These are phyloP conservation scores for Yamadazyma endophytica DNA, from an alignment of 805 yeast species.

Conservation along the genomic window DNA sequence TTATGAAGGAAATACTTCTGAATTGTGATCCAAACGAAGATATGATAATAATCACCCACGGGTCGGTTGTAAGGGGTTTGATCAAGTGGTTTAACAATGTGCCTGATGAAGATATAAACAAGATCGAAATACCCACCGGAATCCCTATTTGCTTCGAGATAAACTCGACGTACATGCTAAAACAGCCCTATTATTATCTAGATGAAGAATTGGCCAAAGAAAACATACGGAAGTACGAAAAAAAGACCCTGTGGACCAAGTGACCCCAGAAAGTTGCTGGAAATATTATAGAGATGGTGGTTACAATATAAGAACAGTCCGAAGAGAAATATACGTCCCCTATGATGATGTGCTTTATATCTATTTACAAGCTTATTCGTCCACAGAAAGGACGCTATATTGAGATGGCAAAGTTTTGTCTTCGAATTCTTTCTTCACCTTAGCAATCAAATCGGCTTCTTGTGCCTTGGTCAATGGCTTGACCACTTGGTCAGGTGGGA, in stretches of 20 bases:
- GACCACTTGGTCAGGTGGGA: conserved; percentile 76
- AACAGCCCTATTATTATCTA: conserved; percentile 33
- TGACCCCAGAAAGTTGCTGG: background rate
- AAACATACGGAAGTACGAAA: conserved; percentile 35
- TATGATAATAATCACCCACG: conserved; percentile 40
- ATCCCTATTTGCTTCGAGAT: conserved; percentile 41
- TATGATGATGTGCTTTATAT: too few species aligned
- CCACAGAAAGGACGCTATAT: conserved; percentile 40
- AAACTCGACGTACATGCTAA: conserved; percentile 22
- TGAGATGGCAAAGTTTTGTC: conserved; percentile 57
- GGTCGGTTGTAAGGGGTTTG: conserved; percentile 38
- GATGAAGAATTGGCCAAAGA: conserved; percentile 36
- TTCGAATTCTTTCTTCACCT: conserved; percentile 52
- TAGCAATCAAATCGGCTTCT: conserved; percentile 47
- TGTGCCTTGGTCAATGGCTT: conserved; percentile 66
- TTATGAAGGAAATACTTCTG: conserved; percentile 23
- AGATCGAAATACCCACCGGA: conserved; percentile 42
- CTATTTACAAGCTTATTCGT: conserved; percentile 23
- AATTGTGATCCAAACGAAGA: conserved; percentile 16
- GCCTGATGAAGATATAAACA: conserved; percentile 33
- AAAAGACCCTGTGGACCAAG: conserved; percentile 16
- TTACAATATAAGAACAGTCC: background rate
- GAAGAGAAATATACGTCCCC: too few species aligned
- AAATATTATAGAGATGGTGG: background rate
- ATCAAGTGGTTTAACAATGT: conserved; percentile 34